Percentiles rank a stretch among this genome's conserved stretches.
phyloP scores from a whole-genome alignment of 345 rosid species.

The Citrus australasica region DNA sequence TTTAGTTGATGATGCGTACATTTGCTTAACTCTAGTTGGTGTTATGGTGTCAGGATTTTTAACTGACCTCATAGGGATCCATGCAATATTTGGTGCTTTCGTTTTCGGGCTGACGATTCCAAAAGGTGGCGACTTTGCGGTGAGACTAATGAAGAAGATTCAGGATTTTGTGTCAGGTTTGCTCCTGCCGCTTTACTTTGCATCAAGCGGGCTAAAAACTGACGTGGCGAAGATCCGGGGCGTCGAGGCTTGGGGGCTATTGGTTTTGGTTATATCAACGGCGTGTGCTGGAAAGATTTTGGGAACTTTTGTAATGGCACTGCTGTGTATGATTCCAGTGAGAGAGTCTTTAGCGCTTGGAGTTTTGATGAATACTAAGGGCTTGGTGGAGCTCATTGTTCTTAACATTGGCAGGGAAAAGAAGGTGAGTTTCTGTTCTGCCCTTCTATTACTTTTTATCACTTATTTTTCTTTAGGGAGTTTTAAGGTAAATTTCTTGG shows the following conservation, averaged over 20 bases:
- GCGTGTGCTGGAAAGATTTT: conserved; percentile 74
- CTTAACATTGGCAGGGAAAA: conserved; percentile 59
- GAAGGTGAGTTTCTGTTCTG: conserved; percentile 13
- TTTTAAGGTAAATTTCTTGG: no score
- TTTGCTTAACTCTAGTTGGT: conserved; percentile 68
- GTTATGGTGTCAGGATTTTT: conserved; percentile 73
- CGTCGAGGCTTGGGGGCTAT: conserved; percentile 60
- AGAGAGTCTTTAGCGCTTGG: conserved; percentile 65
- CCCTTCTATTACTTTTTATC: no score
- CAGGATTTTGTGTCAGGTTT: conserved; percentile 84
- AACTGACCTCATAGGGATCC: conserved; percentile 81
- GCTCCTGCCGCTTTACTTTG: conserved; percentile 86
- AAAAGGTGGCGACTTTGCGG: conserved; percentile 75
- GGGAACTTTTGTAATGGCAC: conserved; percentile 68
- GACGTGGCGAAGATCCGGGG: conserved; percentile 62
- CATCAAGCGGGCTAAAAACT: conserved; percentile 82
- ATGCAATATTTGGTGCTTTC: conserved; percentile 80
- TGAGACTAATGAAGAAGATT: conserved; percentile 64
- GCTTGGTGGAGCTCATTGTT: conserved; percentile 47
- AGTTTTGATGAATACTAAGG: conserved; percentile 64
- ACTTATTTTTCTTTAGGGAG: no score
- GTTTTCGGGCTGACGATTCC: conserved; percentile 80
- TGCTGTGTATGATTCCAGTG: conserved; percentile 63
- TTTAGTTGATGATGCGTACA: conserved; percentile 57
- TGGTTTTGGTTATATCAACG: conserved; percentile 60